Evolutionary conservation across 2,329 filamentous ascomycete species (phyloP), one percentile per base, ranked within the genome.

Genomic region (Diplodia mutila): DNA sequence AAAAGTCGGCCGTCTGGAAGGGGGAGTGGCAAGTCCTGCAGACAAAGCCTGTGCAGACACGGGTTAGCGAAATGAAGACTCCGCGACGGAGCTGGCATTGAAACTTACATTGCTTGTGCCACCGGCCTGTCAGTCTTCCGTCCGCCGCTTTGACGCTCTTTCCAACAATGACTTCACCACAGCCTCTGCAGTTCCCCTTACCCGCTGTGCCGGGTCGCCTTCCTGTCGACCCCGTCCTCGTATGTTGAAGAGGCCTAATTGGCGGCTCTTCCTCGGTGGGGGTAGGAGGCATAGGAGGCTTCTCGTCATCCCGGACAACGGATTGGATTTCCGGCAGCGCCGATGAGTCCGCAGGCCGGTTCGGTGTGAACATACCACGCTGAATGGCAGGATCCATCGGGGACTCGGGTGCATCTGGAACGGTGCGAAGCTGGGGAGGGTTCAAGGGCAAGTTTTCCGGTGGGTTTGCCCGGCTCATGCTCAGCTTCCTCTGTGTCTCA

Each of bases 71-170:
- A 52, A 52, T 53, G n/a, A 48, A 16, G 65, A 61, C 52, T 32
- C n/a, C 37, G 18, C 32, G 16, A 53, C 32, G 55, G 61, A 52
- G 7, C 32, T 8, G 21, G 39, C 14, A 23, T 39, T 42, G 54
- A 46, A 52, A 69, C 72, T 67, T 65, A 72, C 94, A 99, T 4
- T 90, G 87, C 78, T 96, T 97, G 84, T 99, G 95, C 78, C 97
- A 99, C 70, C 93, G 90, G 11, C 95, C 95, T 0, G 92, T 97
- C 27, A 99, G 84, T 27, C 94, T 90, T 18, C 95, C 95, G 73
- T 97, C 95, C 0, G 93, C 93, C 16, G 93, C 97, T 39, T 94
- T 97, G 68, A 99, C 89, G 1, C 93, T 97, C 80, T 97, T 98
- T 23, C 93, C 94, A 53, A 88, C 87, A 73, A 99, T 98, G 7